A percentile compares a stretch with the other conserved stretches of the same genome.
Conservation (phyloP, 2,329 filamentous ascomycete genomes). For the Claviceps arundinis region DNA sequence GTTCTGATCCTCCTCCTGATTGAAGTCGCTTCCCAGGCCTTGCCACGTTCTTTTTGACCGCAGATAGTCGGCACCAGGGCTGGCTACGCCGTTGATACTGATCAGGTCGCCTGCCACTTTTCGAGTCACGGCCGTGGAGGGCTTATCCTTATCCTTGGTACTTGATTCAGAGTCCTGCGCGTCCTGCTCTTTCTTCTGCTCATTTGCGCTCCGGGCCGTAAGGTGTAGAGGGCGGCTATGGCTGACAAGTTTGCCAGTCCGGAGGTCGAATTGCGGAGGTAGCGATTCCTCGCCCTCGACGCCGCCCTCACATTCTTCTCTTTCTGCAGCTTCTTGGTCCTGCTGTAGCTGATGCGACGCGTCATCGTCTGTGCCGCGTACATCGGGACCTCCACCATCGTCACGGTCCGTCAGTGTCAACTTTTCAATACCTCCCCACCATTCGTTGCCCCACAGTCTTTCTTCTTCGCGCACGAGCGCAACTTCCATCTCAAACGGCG, state of each 20-base stretch:
- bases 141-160: neutral
- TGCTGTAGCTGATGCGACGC: neutral
- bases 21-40: slow-evolving; percentile 77
- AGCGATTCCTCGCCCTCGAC: slow-evolving; percentile 57
- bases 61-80: slow-evolving; percentile 81
- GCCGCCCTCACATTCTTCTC: slow-evolving; percentile 17
- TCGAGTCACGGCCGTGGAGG: slow-evolving; percentile 37
- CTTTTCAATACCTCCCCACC: slow-evolving; percentile 75
- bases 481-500: slow-evolving; percentile 82
- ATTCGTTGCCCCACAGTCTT: slow-evolving; percentile 74
- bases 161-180: neutral
- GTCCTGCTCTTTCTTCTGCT: neutral
- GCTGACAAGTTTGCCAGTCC: slow-evolving; percentile 72
- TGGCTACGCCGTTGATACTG: slow-evolving; percentile 72
- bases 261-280: slow-evolving; percentile 81
- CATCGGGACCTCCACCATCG: neutral
- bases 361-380: neutral
- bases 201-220: slow-evolving; percentile 18
- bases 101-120: slow-evolving; percentile 54
- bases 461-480: slow-evolving; percentile 62
- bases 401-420: slow-evolving; percentile 30
- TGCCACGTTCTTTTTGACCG: slow-evolving; percentile 78
- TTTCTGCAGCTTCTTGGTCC: neutral
- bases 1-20: slow-evolving; percentile 19
- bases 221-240: slow-evolving; percentile 61